A percentile compares a stretch with the other conserved stretches of the same genome.
Conservation (phyloP, 2,329 filamentous ascomycete species). For the Aspergillus bombycis region DNA sequence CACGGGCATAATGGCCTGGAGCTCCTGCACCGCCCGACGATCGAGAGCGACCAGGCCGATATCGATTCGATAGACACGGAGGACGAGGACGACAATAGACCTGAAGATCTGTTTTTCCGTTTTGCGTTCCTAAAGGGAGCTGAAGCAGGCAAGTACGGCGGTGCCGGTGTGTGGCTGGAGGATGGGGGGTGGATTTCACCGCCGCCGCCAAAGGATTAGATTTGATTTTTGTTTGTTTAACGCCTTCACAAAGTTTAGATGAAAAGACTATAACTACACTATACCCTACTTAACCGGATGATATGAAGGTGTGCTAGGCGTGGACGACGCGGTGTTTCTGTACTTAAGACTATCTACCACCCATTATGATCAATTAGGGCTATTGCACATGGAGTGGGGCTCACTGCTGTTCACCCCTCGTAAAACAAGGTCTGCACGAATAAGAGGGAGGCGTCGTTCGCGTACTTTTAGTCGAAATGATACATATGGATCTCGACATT, state of each 20-base stretch:
- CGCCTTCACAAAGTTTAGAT: background rate
- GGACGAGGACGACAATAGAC: conserved; percentile 32
- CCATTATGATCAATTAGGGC: background rate
- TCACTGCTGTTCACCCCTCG: background rate
- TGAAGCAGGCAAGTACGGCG: conserved; percentile 43
- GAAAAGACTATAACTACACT: background rate
- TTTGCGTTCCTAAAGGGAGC: conserved; percentile 50
- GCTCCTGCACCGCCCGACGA: conserved; percentile 27
- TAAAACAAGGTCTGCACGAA: background rate
- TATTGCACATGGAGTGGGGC: background rate
- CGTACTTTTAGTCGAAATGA: background rate
- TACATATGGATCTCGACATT: background rate
- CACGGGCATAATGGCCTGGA: conserved; percentile 46
- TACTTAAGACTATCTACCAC: background rate
- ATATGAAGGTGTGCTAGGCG: background rate
- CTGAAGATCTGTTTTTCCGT: conserved; percentile 50
- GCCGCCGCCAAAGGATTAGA: conserved; percentile 29
- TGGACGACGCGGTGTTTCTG: background rate
- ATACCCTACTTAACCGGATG: background rate
- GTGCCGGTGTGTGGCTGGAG: conserved; percentile 43
- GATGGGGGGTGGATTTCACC: conserved; percentile 42
- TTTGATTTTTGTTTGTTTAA: conserved; percentile 1
- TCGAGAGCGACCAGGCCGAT: conserved; percentile 27
- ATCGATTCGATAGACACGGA: conserved; percentile 17
- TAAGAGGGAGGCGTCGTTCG: background rate